Conservation (phyloP, 2,329 filamentous ascomycete genomes). For the Pseudocercospora fuligena region DNA sequence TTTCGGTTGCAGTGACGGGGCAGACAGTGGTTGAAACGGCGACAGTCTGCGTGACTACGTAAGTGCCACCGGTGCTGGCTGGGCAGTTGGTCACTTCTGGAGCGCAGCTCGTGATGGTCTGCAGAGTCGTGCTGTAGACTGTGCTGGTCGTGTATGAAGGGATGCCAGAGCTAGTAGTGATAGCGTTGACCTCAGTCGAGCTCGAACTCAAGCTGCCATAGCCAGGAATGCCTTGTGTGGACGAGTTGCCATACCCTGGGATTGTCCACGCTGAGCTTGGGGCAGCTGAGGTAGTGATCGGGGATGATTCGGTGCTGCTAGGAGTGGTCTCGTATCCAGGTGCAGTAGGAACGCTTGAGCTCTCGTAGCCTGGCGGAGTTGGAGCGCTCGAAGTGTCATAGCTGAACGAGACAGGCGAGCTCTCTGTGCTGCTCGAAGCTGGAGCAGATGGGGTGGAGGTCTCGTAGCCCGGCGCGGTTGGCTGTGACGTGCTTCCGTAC, state of each 20-base stretch:
- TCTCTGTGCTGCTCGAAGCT: slow-evolving; percentile 28
- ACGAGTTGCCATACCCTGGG: slow-evolving; percentile 20
- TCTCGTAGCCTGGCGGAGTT: slow-evolving; percentile 8
- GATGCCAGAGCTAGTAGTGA: slow-evolving; percentile 22
- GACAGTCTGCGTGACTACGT: slow-evolving; percentile 35
- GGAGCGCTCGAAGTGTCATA: slow-evolving; percentile 13
- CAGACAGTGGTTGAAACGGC: slow-evolving; percentile 49
- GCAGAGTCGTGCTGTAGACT: slow-evolving; percentile 31
- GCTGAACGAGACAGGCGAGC: slow-evolving; percentile 23
- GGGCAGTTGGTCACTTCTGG: slow-evolving; percentile 44
- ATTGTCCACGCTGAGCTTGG: slow-evolving; percentile 12
- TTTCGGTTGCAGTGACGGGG: slow-evolving; percentile 39
- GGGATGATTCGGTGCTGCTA: slow-evolving; percentile 22
- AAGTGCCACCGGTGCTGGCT: slow-evolving; percentile 42
- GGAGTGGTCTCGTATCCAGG: slow-evolving; percentile 16
- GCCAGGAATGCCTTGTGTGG: slow-evolving; percentile 16
- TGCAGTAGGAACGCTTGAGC: neutral
- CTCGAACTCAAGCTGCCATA: slow-evolving; percentile 18
- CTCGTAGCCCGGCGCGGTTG: slow-evolving; percentile 9
- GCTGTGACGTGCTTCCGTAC: neutral
- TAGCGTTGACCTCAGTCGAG: slow-evolving; percentile 25
- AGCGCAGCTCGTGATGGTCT: slow-evolving; percentile 44
- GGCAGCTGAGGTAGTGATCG: slow-evolving; percentile 3
- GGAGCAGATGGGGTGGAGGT: neutral
- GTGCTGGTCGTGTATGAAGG: slow-evolving; percentile 29